phyloP scores from a whole-genome alignment of 2,329 filamentous ascomycete species.

The Trichoderma sp. region DNA sequence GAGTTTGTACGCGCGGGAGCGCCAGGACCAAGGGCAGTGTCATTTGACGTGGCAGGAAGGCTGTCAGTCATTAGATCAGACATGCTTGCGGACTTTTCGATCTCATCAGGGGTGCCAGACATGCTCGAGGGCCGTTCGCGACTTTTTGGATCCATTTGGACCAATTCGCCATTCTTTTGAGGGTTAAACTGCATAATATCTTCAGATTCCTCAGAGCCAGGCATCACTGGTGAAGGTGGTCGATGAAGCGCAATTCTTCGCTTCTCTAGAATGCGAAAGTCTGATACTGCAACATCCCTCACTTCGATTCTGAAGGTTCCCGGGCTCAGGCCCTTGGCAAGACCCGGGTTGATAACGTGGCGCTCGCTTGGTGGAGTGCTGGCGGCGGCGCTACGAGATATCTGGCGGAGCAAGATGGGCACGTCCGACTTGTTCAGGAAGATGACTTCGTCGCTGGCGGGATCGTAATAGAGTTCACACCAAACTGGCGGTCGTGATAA shows the following conservation, averaged over 20 bases:
- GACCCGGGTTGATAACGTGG: conserved; percentile 50
- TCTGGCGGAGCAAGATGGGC: conserved; percentile 54
- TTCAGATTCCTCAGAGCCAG: background rate
- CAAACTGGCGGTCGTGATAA: conserved; percentile 54
- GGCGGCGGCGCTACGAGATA: conserved; percentile 47
- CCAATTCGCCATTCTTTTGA: too few species aligned
- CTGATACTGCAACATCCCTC: conserved; percentile 54
- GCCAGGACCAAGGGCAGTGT: conserved; percentile 57
- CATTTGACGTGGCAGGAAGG: conserved; percentile 58
- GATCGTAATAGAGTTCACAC: conserved; percentile 65
- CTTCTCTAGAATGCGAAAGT: conserved; percentile 63
- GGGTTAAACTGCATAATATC: too few species aligned
- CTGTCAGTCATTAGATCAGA: conserved; percentile 72
- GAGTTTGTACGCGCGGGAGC: conserved; percentile 58
- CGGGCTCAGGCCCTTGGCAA: conserved; percentile 53
- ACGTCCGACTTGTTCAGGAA: conserved; percentile 60
- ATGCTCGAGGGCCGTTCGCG: too few species aligned
- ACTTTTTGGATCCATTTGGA: too few species aligned
- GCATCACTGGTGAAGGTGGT: conserved; percentile 36
- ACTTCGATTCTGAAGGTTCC: conserved; percentile 62
- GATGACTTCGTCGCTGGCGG: conserved; percentile 61
- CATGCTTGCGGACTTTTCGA: conserved; percentile 92
- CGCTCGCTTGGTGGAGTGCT: conserved; percentile 47
- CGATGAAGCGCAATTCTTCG: conserved; percentile 49
- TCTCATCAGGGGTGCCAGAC: conserved; percentile 43